Conservation (phyloP, 179 eudicot genomes). For the Sideroxylon spinosum region DNA sequence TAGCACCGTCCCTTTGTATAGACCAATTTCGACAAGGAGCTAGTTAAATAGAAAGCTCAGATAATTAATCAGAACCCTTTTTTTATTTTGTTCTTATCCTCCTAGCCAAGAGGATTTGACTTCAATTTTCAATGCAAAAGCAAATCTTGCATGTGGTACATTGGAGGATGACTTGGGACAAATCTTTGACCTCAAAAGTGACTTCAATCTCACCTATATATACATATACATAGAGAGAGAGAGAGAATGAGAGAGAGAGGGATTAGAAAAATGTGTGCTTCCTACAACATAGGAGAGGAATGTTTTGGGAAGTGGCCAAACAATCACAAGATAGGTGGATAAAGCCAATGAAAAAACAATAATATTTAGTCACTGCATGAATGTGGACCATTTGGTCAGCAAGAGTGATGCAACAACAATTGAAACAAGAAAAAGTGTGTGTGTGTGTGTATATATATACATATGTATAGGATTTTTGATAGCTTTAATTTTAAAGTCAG, state of each 20-base stretch:
- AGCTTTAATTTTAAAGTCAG: background rate
- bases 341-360: background rate
- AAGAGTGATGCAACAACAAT: background rate
- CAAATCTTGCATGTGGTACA: no score
- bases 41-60: no score
- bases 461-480: background rate
- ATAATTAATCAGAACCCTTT: no score
- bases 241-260: background rate
- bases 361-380: no score
- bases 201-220: background rate
- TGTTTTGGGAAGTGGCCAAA: background rate
- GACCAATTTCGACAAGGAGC: no score
- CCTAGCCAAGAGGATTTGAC: no score
- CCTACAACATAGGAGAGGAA: conserved; percentile 11
- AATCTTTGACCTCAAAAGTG: no score
- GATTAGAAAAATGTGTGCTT: background rate
- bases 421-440: background rate
- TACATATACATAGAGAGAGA: background rate
- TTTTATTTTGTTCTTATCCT: no score
- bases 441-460: background rate
- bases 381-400: background rate
- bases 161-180: no score
- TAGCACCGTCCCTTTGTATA: no score
- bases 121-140: no score
- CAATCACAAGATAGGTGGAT: background rate